Conservation (phyloP, 2,329 filamentous ascomycete species). For the Trichoderma endophyticum region DNA sequence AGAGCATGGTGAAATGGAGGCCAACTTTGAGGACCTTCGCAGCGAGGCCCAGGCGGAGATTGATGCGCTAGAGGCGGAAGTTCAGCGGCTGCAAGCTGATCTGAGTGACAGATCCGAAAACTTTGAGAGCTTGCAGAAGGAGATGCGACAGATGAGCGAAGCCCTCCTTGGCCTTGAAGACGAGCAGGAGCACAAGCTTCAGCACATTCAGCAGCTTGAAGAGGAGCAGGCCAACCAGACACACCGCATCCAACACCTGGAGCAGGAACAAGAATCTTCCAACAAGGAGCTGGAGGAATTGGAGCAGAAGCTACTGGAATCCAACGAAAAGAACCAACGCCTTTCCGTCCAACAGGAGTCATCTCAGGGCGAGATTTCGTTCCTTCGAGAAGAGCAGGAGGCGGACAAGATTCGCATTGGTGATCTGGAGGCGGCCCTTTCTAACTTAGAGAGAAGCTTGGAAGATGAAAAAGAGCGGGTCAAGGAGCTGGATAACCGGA, state of each 20-base stretch:
- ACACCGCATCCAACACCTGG: slow-evolving; percentile 75
- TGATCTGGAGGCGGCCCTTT: slow-evolving; percentile 80
- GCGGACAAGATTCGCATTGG: slow-evolving; percentile 97
- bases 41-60: slow-evolving; percentile 65
- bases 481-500: slow-evolving; percentile 68
- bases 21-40: slow-evolving; percentile 58
- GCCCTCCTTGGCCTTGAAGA: slow-evolving; percentile 84
- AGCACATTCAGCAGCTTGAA: slow-evolving; percentile 78
- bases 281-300: slow-evolving; percentile 84
- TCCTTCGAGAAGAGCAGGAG: slow-evolving; percentile 95
- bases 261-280: slow-evolving; percentile 76
- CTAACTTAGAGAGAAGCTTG: slow-evolving; percentile 73
- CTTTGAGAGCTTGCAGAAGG: slow-evolving; percentile 84
- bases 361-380: slow-evolving; percentile 87
- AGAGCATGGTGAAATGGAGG: slow-evolving; percentile 57
- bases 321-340: slow-evolving; percentile 83
- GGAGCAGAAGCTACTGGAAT: slow-evolving; percentile 78
- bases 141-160: slow-evolving; percentile 90
- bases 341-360: slow-evolving; percentile 90
- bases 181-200: slow-evolving; percentile 74
- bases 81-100: slow-evolving; percentile 66
- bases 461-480: slow-evolving; percentile 78
- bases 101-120: slow-evolving; percentile 77
- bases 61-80: slow-evolving; percentile 66
- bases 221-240: slow-evolving; percentile 74